phyloP scores from a whole-genome alignment of 2,329 filamentous ascomycete genomes.

The Fusarium longipes region DNA sequence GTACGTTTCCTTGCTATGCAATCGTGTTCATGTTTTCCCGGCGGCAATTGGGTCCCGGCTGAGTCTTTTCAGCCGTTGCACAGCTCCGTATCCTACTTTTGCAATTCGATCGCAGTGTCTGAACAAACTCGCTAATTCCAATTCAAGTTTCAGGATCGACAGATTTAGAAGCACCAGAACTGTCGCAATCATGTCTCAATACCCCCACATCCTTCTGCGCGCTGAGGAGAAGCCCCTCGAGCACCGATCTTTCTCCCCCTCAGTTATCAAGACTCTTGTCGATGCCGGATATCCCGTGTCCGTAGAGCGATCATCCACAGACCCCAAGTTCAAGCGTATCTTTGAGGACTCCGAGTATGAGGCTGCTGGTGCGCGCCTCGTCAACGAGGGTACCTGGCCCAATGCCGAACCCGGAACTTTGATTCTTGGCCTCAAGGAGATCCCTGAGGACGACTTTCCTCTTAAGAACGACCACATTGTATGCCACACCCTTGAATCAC shows the following conservation, averaged over 20 bases:
- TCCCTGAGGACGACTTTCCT: slow-evolving; percentile 75
- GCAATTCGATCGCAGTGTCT: background rate
- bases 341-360: slow-evolving; percentile 71
- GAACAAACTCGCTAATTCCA: slow-evolving; percentile 15
- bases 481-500: background rate
- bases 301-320: slow-evolving; percentile 66
- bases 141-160: slow-evolving; percentile 9
- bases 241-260: slow-evolving; percentile 52
- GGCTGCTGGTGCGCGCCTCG: slow-evolving; percentile 71
- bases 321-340: slow-evolving; percentile 70
- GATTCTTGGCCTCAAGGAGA: slow-evolving; percentile 81
- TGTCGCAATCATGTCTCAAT: slow-evolving; percentile 44
- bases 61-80: slow-evolving; percentile 9
- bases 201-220: slow-evolving; percentile 61
- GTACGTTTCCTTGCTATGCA: background rate
- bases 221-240: slow-evolving; percentile 68
- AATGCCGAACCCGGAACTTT: slow-evolving; percentile 75
- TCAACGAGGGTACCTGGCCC: slow-evolving; percentile 74
- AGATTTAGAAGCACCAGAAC: slow-evolving; percentile 11
- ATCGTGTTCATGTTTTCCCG: background rate
- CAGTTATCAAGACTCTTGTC: slow-evolving; percentile 65
- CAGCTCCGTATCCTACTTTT: background rate
- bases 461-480: slow-evolving; percentile 46
- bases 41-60: slow-evolving; percentile 5
- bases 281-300: slow-evolving; percentile 76